These are phyloP conservation scores for Thinopyrum elongatum DNA, from an alignment of 176 grass and related monocot species.

Conservation along the genomic window DNA sequence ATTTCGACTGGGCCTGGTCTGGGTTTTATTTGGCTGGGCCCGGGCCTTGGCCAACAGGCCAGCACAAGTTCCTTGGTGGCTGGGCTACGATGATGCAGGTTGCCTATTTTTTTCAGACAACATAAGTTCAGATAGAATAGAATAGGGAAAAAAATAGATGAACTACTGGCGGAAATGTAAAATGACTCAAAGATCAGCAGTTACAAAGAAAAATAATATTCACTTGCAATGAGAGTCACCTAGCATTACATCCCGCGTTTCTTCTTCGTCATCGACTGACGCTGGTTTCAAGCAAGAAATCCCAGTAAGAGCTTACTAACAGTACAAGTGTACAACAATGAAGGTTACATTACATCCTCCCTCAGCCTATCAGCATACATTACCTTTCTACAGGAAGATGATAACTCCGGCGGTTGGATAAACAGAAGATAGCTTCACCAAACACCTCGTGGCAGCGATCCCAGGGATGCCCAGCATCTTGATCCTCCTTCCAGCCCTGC, in stretches of 20 bases:
- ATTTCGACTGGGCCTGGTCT: too few relatives aligned
- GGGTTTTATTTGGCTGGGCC: too few relatives aligned
- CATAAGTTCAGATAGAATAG: not conserved
- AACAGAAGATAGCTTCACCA: constrained; percentile 78
- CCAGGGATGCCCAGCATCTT: constrained; percentile 58
- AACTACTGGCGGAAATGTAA: not conserved
- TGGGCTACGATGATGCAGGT: not conserved
- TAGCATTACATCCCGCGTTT: not conserved
- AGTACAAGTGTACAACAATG: not conserved
- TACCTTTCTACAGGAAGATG: constrained; percentile 53
- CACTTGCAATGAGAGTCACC: not conserved
- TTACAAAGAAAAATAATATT: not conserved
- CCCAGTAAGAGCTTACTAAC: not conserved
- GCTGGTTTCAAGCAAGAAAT: not conserved
- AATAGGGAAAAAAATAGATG: not conserved
- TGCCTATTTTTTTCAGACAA: not conserved
- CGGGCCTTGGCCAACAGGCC: too few relatives aligned
- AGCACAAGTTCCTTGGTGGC: too few relatives aligned
- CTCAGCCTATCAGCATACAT: not conserved
- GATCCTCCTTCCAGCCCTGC: constrained; percentile 92
- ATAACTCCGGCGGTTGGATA: constrained; percentile 62
- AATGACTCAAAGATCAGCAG: not conserved
- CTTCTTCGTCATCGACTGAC: not conserved
- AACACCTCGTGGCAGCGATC: constrained; percentile 64
- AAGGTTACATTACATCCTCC: not conserved